Percentiles rank a stretch among this genome's conserved stretches.
phyloP scores from a whole-genome alignment of 2,329 filamentous ascomycete species.

The Alternaria atra region DNA sequence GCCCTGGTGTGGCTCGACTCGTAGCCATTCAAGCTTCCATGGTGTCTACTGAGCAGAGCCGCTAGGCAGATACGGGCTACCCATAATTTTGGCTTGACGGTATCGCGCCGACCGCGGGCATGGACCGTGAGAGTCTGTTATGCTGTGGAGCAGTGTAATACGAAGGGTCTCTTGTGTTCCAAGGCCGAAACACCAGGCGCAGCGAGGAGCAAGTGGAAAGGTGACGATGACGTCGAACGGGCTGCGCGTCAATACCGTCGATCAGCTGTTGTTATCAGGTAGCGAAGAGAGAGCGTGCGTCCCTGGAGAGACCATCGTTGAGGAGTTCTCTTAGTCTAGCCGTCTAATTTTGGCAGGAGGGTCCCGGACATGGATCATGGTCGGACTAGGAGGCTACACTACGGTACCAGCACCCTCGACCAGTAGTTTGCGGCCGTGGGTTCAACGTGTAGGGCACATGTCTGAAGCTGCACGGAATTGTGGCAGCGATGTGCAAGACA shows the following conservation, averaged over 20 bases:
- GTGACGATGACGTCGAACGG: slow-evolving; percentile 11
- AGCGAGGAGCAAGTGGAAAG: slow-evolving; percentile 6
- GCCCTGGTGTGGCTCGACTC: slow-evolving; percentile 14
- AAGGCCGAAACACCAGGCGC: slow-evolving; percentile 20
- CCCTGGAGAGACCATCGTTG: not conserved
- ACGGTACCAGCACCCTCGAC: slow-evolving; percentile 11
- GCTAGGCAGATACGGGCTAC: slow-evolving; percentile 21
- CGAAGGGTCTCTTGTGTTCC: slow-evolving; percentile 10
- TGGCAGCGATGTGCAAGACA: slow-evolving; percentile 10
- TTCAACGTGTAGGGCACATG: not conserved
- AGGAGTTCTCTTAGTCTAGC: slow-evolving; percentile 5
- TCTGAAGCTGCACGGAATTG: not conserved
- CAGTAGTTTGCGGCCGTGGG: slow-evolving; percentile 13
- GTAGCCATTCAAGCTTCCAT: slow-evolving; percentile 22
- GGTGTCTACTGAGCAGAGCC: slow-evolving; percentile 22
- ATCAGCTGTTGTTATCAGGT: slow-evolving; percentile 12
- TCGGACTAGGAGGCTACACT: slow-evolving; percentile 7
- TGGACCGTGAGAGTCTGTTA: slow-evolving; percentile 12
- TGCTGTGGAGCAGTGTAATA: slow-evolving; percentile 15
- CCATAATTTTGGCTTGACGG: slow-evolving; percentile 18
- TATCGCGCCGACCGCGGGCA: slow-evolving; percentile 21
- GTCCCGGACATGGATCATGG: slow-evolving; percentile 18
- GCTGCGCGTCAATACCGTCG: not conserved
- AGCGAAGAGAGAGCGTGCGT: slow-evolving; percentile 7
- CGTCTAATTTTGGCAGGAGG: slow-evolving; percentile 28